Percentiles rank a stretch among this genome's conserved stretches.
Conservation (phyloP, 257 asterid species). For the Solanum chiquidenum region DNA sequence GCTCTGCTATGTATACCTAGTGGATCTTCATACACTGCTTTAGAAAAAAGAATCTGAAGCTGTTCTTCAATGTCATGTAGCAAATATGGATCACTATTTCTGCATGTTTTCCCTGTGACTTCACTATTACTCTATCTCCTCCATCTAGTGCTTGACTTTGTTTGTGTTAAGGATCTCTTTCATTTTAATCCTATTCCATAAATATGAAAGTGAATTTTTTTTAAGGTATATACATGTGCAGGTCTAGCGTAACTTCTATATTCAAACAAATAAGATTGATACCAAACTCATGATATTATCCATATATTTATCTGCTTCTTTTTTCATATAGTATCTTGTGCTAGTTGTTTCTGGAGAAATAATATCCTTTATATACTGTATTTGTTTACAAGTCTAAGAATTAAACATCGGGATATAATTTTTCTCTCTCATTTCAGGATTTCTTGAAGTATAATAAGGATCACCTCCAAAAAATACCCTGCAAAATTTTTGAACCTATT, state of each 20-base stretch:
- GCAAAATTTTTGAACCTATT: constrained; percentile 64
- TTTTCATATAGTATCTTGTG: background rate
- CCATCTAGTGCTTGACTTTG: background rate
- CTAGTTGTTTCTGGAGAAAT: background rate
- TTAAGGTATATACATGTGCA: background rate
- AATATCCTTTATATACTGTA: background rate
- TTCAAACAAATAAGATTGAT: background rate
- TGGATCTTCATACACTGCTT: background rate
- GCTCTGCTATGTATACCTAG: background rate
- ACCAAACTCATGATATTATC: background rate
- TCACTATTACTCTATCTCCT: background rate
- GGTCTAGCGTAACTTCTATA: background rate
- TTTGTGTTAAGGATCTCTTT: background rate
- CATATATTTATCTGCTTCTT: background rate
- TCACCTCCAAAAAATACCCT: constrained; percentile 46
- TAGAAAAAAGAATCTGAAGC: background rate
- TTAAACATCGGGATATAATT: background rate
- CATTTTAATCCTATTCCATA: background rate
- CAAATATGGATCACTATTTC: background rate
- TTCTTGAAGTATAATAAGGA: constrained; percentile 64
- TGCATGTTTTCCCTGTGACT: background rate
- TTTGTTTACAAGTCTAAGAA: background rate
- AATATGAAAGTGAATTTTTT: background rate
- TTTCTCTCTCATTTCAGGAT: constrained; percentile 37
- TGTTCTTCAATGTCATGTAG: background rate